Evolutionary conservation across 1,139 yeast genomes (phyloP), one percentile per base, ranked within the genome.

Genomic region (Candida labiduridarum): DNA sequence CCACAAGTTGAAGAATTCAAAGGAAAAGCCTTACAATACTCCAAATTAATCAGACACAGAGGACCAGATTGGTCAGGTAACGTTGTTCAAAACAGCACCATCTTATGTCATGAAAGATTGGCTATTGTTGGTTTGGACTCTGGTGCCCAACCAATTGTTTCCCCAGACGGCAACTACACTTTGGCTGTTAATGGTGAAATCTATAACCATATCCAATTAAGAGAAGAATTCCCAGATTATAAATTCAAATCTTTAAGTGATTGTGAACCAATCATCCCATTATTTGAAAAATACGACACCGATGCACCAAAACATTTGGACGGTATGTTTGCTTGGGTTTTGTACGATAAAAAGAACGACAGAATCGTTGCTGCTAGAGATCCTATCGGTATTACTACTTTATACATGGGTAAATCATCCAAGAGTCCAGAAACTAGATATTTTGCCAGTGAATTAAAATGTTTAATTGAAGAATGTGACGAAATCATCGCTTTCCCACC

Each of bases 11-110:
- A 87, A 62, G 74, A 79, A 52, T 94, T 89, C 80, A 94, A 92
- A 74, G 82, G 86, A 52, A 85, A 85, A 67, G 98, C 98, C 45
- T 79, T 94, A 58, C 95, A 89, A 68, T 81, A 89, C 67, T 82
- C 98, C 57, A 92, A 91, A 74, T 82, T 91, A 72, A 87, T 92
- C 68, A 87, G 99, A 76, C 99, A 94, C 74, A 87, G 99, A 74
- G 99, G 99, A 62, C 99, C 99, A 59, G 99, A 94, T 75, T 94
- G 99, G 99, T 83, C 92, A 44, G 99, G 99, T 65, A 91, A 90
- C 83, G 70, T 82, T 58, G 76, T 82, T 58, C 83, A 85, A 65
- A 89, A 90, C 83, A 71, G 78, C 59, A 89, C 97, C 49, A 85
- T 87, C 57, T 74, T 94, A 62, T 85, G 89, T 61, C 99, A 94